Base-by-base conservation (phyloP, 148 eudicot species). In the Rhododendron ovatum region DNA sequence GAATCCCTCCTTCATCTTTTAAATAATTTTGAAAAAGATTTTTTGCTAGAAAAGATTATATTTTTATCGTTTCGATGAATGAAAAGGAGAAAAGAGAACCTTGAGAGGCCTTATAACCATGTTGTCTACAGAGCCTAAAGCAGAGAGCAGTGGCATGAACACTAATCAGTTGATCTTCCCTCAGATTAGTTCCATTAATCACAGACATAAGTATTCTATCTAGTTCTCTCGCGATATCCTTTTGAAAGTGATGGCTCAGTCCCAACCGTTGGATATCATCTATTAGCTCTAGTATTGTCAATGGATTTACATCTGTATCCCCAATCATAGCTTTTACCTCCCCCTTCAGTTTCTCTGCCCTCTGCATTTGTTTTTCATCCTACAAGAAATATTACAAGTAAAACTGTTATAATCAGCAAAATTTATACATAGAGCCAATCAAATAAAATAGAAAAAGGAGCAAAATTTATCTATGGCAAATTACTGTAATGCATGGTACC, bases 181-280 rank as follows among this genome's bases (percentile, higher is more conserved):
- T 17, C 24, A 33, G 10, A 20, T 78, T 39, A 7, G 45, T 45
- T 65, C 59, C 75, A 13, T 81, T 18, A 2, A 47, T 20, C 2
- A 2, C 0, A 9, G 47, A 37, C 10, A 69, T 7, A n/a, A 87
- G 76, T 14, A 89, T 48, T 74, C 37, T 80, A 24, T 80, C n/a
- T 11, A 91, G 79, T 22, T 85, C 89, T 30, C 9, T 83, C 0
- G n/a, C 63, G 59, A 86, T 88, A 24, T 76, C 51, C 53, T 83
- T 51, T 15, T 82, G 47, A 71, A 89, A 91, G 8, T 69, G 86
- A 78, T 88, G 78, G 13, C 65, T 82, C 5, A 89, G 45, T 18
- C 91, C 91, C 80, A 89, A 78, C 43, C 86, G 84, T 67, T 88
- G 85, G 22, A 65, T 91, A 30, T 91, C 87, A 83, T 89, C 88